Evolutionary conservation across 192 early-diverging fungal species (phyloP), one percentile per base, ranked within the genome.

Genomic region (Jimgerdemannia flammicorona): DNA sequence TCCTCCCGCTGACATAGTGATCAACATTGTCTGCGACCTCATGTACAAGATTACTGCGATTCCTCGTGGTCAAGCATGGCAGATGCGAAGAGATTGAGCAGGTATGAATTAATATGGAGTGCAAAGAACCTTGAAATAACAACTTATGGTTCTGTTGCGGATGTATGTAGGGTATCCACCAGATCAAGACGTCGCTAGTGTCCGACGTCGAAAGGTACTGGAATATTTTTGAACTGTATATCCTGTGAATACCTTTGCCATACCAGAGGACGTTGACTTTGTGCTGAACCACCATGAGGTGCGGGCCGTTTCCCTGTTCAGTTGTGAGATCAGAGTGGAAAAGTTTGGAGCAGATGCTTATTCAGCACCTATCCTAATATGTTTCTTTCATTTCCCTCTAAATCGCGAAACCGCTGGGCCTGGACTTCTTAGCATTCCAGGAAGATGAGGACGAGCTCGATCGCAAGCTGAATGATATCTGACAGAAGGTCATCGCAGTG

Each of bases 181-280:
- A 91, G 74, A 85, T 93, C 0, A 90, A 93, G 76, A 94, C 93
- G 43, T 77, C 95, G 41, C 79, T 95, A 18, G 94, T 95, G 76
- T 81, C 91, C 40, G 82, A 88, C 4, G 89, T 96, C 69, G 95
- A 95, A 76, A 90, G 90, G 74, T 85, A 89, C 74, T 95, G 95
- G 86, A 94, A 95, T 79, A 85, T 88, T 41, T 93, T 93, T 77
- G 94, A 96, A 76, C 79, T 95, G 8, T 95, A 92, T 72, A 85
- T 84, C 0, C 83, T 93, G 72, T 86, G 90, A 94, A 93, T 64
- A 84, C 95, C 72, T 94, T 96, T 64, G 84, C 83, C 44, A 78
- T 95, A 40, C 92, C 91, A 3, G 75, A 83, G 17, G 85, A 88
- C 72, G 74, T 90, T 14, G 76, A 76, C 49, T 80, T 91, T 40